Evolutionary conservation across 192 early-diverging fungal species (phyloP), one percentile per base, ranked within the genome.

Genomic region (Umbelopsis sp.): DNA sequence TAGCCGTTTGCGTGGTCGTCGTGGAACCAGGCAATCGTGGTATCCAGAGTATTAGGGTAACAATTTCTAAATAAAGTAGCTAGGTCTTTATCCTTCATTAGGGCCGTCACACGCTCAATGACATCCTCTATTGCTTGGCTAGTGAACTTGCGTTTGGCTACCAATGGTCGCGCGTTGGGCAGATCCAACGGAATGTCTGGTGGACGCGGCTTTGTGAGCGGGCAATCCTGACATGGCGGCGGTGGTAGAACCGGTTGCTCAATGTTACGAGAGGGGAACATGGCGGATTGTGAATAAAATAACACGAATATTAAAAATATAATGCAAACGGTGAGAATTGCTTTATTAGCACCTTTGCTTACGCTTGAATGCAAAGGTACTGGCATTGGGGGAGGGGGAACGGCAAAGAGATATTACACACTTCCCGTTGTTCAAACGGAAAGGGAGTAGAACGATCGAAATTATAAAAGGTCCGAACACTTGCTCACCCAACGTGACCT

Each of bases 41-140:
- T 92, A 77, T 92, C 90, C 30, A 82, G 50, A 21, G 91, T 91
- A 74, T 92, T 92, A 25, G 90, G 84, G 45, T 87, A 85, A 58
- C 84, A 86, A 64, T 89, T 90, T 70, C 74, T 64, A 49, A 92
- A 87, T 22, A 92, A 71, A 30, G 72, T 77, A 12, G 67, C 71
- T 66, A 87, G 78, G 71, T 88, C 88, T 11, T 75, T 78, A 70
- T 89, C 85, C 20, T 44, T 64, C 46, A 89, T 85, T 0, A 49
- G 22, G 11, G 67, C 51, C 15, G 77, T 78, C 7, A 77, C 47
- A 23, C 76, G 51, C 5, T 33, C 21, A 15, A 89, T 74, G 11
- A 73, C 75, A 15, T 77, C 52, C 44, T 89, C 88, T 23, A 89
- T 73, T 3, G 78, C 77, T 2, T 71, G 61, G 47, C 76, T 87